Evolutionary conservation across 1,284 basidiomycete species (phyloP).

Genomic region (Malassezia furfur): DNA sequence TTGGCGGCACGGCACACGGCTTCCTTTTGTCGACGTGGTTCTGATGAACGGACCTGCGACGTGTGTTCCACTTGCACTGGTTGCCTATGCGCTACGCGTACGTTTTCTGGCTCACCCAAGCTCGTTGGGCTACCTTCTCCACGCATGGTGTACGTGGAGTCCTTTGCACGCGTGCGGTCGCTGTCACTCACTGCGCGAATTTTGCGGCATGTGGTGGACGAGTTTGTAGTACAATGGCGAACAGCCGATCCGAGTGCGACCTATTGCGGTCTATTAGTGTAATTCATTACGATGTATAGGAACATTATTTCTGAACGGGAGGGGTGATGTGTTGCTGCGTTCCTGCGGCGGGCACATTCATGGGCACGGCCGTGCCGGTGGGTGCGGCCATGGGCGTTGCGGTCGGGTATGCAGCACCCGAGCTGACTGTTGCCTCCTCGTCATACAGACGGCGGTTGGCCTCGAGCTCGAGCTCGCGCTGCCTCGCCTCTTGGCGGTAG

Average conservation of each 20-base stretch:
- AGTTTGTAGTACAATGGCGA: constrained; percentile 54
- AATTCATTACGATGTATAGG: background rate
- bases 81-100: constrained; percentile 57
- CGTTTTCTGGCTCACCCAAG: constrained; percentile 50
- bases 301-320: background rate
- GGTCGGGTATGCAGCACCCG: constrained; percentile 3
- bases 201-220: constrained; percentile 69
- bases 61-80: constrained; percentile 68
- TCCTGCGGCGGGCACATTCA: background rate
- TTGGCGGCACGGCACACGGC: background rate
- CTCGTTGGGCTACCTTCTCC: constrained; percentile 63
- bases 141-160: constrained; percentile 78
- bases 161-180: constrained; percentile 74
- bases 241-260: constrained; percentile 2
- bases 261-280: constrained; percentile 10
- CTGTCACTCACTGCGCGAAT: constrained; percentile 78
- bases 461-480: background rate
- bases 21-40: constrained; percentile 62
- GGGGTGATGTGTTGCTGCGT: background rate
- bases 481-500: constrained; percentile 10
- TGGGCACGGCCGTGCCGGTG: background rate
- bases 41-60: constrained; percentile 93
- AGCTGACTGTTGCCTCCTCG: background rate
- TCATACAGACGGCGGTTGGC: background rate
- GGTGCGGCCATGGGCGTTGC: constrained; percentile 10